Conservation (phyloP, 345 rosid species). For the Crucihimalaya himalaica region DNA sequence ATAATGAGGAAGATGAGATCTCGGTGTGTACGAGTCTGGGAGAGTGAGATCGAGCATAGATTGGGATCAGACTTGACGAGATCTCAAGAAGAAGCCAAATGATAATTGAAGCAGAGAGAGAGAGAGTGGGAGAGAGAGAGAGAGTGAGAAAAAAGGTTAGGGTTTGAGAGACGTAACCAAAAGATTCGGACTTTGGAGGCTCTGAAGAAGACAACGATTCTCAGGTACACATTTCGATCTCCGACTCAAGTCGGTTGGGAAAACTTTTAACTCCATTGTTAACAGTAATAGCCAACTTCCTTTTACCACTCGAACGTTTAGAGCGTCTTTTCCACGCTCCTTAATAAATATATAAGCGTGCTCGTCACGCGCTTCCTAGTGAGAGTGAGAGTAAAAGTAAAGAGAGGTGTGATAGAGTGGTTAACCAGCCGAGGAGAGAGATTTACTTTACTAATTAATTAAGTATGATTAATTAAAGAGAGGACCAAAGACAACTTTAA, state of each 20-base stretch:
- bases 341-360: background rate
- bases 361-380: background rate
- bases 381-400: background rate
- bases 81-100: slow-evolving; percentile 35
- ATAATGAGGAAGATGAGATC: slow-evolving; percentile 17
- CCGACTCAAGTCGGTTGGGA: slow-evolving; percentile 23
- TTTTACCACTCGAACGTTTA: background rate
- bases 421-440: slow-evolving; percentile 12
- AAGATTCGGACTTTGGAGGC: slow-evolving; percentile 31
- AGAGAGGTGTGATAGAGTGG: slow-evolving; percentile 3
- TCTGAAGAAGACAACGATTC: slow-evolving; percentile 39
- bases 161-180: slow-evolving; percentile 27
- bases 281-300: slow-evolving; percentile 15
- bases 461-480: background rate
- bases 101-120: background rate
- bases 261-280: slow-evolving; percentile 27
- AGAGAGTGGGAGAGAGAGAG: slow-evolving; percentile 18
- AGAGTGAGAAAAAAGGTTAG: slow-evolving; percentile 25
- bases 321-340: slow-evolving; percentile 20
- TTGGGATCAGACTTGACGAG: slow-evolving; percentile 29
- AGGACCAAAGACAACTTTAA: slow-evolving; percentile 15
- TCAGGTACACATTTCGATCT: slow-evolving; percentile 38
- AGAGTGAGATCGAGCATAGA: slow-evolving; percentile 24
- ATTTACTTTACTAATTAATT: slow-evolving; percentile 5
- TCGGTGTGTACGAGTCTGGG: background rate